Evolutionary conservation across 495 filamentous ascomycete species (phyloP).

Genomic region (Cercophora samala): DNA sequence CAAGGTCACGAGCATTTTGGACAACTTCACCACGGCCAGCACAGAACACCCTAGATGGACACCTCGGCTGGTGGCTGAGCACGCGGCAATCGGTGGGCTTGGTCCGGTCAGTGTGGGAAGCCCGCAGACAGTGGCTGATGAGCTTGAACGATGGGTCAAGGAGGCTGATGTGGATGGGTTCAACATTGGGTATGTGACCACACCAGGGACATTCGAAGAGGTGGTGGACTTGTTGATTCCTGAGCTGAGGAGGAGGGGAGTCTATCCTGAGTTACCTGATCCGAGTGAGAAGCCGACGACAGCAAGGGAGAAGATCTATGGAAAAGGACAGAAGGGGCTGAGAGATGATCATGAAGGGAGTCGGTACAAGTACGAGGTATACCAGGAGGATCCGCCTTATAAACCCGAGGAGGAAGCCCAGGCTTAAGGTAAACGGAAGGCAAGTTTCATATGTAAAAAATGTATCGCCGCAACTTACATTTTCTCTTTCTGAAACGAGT

Average conservation of each 20-base stretch:
- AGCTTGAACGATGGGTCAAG: conserved; percentile 57
- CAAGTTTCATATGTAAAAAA: too few relatives aligned
- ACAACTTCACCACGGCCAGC: conserved; percentile 49
- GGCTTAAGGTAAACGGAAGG: too few relatives aligned
- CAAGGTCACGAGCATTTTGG: conserved; percentile 51
- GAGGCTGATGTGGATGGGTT: conserved; percentile 65
- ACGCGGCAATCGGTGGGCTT: conserved; percentile 54
- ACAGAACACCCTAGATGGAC: conserved; percentile 53
- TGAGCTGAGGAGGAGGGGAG: conserved; percentile 38
- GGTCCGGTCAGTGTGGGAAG: conserved; percentile 56
- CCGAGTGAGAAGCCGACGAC: conserved; percentile 48
- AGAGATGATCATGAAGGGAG: conserved; percentile 54
- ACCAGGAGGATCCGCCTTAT: conserved; percentile 48
- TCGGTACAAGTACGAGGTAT: conserved; percentile 56
- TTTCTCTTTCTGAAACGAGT: not conserved
- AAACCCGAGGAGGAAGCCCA: conserved; percentile 1
- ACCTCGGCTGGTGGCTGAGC: conserved; percentile 52
- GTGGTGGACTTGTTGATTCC: conserved; percentile 46
- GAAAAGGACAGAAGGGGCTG: conserved; percentile 52
- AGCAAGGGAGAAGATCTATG: conserved; percentile 59
- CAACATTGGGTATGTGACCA: conserved; percentile 50
- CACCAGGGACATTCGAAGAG: conserved; percentile 46
- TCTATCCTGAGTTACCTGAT: conserved; percentile 33
- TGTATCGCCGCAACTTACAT: too few relatives aligned
- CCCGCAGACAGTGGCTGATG: conserved; percentile 55